phyloP scores from a whole-genome alignment of 805 yeast genomes.

The Kodamaea jinghongensis region DNA sequence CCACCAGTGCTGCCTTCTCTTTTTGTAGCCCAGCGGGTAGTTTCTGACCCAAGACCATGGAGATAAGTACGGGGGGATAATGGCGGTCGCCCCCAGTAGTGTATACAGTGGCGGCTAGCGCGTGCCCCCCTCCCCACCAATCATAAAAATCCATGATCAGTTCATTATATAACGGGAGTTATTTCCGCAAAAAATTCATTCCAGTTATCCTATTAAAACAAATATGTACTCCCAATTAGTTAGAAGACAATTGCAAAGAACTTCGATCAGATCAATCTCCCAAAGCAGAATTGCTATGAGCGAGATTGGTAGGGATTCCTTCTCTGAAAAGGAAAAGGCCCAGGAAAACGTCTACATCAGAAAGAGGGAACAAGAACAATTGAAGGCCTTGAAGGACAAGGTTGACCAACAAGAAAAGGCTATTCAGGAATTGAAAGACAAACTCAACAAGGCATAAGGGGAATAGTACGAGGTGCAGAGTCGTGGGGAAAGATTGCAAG shows the following conservation, averaged over 20 bases:
- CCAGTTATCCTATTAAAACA: background rate
- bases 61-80: no score
- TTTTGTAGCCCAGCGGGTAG: no score
- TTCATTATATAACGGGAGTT: no score
- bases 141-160: no score
- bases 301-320: conserved; percentile 24
- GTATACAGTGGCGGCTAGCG: no score
- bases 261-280: conserved; percentile 31
- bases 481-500: background rate
- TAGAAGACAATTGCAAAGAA: conserved; percentile 19
- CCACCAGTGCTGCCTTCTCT: no score
- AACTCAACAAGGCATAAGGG: conserved; percentile 35
- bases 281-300: conserved; percentile 24
- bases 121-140: no score
- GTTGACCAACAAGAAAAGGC: conserved; percentile 71
- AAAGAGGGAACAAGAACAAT: conserved; percentile 87
- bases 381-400: conserved; percentile 71
- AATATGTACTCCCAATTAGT: conserved; percentile 23
- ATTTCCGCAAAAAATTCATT: no score
- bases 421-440: conserved; percentile 47
- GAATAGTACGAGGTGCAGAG: no score
- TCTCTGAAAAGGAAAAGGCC: conserved; percentile 85
- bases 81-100: no score
- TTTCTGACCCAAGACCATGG: no score
- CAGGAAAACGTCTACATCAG: conserved; percentile 82